phyloP scores from a whole-genome alignment of 2,329 filamentous ascomycete species.

The Lanzia echinophila region DNA sequence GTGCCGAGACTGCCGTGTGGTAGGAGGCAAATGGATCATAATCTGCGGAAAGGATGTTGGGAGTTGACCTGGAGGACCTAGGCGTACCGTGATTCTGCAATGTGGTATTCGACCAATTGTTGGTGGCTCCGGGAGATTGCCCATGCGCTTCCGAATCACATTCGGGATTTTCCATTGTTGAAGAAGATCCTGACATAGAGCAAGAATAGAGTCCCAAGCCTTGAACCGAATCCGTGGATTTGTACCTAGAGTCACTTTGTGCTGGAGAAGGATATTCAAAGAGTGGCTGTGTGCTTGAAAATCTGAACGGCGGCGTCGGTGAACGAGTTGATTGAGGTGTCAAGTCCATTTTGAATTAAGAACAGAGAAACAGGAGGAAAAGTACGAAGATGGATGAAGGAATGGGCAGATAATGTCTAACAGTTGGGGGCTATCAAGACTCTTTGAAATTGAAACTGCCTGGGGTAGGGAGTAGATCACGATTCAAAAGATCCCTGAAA shows the following conservation, averaged over 20 bases:
- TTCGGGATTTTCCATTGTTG: constrained; percentile 19
- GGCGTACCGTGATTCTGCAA: constrained; percentile 22
- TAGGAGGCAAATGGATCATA: constrained; percentile 47
- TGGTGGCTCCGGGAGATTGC: constrained; percentile 19
- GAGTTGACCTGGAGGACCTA: constrained; percentile 26
- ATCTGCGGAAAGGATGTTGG: constrained; percentile 42
- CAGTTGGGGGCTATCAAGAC: constrained; percentile 11
- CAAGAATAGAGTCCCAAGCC: constrained; percentile 28
- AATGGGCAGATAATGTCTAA: constrained; percentile 4
- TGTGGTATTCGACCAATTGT: constrained; percentile 22
- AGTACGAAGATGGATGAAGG: constrained; percentile 9
- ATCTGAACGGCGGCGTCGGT: constrained; percentile 26
- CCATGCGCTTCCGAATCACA: constrained; percentile 16
- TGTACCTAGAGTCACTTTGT: constrained; percentile 28
- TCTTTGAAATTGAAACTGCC: background rate
- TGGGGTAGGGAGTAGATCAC: background rate
- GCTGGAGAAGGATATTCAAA: constrained; percentile 32
- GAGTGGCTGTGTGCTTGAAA: constrained; percentile 25
- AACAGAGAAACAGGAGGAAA: constrained; percentile 11
- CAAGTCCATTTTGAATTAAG: constrained; percentile 26
- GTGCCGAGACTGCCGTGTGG: constrained; percentile 34
- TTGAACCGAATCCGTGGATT: constrained; percentile 24
- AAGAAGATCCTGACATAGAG: constrained; percentile 23
- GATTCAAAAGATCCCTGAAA: constrained; percentile 1
- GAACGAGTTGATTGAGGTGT: constrained; percentile 29